Evolutionary conservation across 305 asterid species (phyloP).

Genomic region (Euphrasia arctica): DNA sequence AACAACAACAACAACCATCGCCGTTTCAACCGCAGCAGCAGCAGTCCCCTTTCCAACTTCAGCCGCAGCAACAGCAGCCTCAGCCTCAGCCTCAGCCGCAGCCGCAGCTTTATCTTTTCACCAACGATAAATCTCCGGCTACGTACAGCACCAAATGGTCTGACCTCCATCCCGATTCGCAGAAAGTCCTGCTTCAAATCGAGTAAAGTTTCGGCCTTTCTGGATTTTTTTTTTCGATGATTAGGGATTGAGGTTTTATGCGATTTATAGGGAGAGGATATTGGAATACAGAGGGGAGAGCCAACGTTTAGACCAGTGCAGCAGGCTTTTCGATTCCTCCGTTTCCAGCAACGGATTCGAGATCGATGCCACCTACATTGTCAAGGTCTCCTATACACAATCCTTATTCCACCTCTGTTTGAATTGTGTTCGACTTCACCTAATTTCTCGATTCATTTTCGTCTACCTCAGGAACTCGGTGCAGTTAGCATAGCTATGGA

Average conservation of each 20-base stretch:
- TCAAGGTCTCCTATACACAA: constrained; percentile 50
- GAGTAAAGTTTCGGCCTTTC: constrained; percentile 43
- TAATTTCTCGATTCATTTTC: too few species aligned
- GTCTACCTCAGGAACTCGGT: constrained; percentile 71
- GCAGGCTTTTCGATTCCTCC: constrained; percentile 83
- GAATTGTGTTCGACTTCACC: too few species aligned
- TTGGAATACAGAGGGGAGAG: constrained; percentile 89
- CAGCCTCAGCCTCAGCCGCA: constrained; percentile 33
- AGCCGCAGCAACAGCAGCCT: constrained; percentile 26
- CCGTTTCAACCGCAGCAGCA: constrained; percentile 37
- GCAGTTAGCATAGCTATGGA: constrained; percentile 79
- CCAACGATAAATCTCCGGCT: constrained; percentile 84
- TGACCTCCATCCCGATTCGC: constrained; percentile 95
- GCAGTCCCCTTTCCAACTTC: constrained; percentile 32
- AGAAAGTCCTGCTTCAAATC: constrained; percentile 72
- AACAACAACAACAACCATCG: constrained; percentile 15
- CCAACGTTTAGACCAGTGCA: constrained; percentile 79
- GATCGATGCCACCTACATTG: constrained; percentile 76
- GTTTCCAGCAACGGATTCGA: constrained; percentile 78
- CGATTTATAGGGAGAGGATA: constrained; percentile 66
- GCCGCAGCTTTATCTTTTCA: constrained; percentile 71
- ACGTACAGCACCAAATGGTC: constrained; percentile 91
- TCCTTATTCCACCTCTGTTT: not conserved
- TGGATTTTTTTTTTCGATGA: constrained; percentile 5
- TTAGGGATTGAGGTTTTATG: constrained; percentile 22